phyloP scores from a whole-genome alignment of 768 basidiomycete genomes.

The Pleurotus djamor region DNA sequence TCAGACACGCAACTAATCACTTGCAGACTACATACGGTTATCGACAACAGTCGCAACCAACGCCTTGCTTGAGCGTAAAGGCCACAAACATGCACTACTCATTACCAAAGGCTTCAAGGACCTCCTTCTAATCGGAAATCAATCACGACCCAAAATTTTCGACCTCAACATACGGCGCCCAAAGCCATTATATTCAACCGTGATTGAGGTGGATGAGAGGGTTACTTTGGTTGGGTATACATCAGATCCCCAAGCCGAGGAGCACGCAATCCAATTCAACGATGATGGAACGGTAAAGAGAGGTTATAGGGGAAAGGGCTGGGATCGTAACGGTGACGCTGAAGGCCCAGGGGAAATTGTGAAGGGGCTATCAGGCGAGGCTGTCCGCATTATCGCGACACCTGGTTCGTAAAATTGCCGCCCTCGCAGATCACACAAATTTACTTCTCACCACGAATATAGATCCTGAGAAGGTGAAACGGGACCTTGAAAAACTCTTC shows the following conservation, averaged over 20 bases:
- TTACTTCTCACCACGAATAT: constrained; percentile 6
- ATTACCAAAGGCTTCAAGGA: constrained; percentile 94
- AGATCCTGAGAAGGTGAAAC: constrained; percentile 54
- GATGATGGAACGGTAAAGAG: constrained; percentile 63
- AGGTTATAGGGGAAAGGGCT: constrained; percentile 76
- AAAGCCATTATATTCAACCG: constrained; percentile 71
- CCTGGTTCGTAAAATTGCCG: constrained; percentile 43
- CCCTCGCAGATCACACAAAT: background rate
- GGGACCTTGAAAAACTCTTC: constrained; percentile 69
- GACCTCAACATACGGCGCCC: constrained; percentile 88
- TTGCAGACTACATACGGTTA: constrained; percentile 81
- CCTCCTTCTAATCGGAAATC: constrained; percentile 90
- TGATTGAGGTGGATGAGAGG: constrained; percentile 83
- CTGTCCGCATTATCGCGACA: constrained; percentile 76
- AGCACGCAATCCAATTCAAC: constrained; percentile 75
- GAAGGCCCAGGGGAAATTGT: constrained; percentile 84
- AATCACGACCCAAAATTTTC: constrained; percentile 92
- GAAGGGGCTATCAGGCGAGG: constrained; percentile 83
- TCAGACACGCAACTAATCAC: too few species aligned
- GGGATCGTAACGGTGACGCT: constrained; percentile 69
- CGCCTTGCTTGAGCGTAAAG: constrained; percentile 92
- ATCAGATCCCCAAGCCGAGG: constrained; percentile 79
- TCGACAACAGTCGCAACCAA: constrained; percentile 97
- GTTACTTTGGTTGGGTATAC: constrained; percentile 94
- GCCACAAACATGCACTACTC: constrained; percentile 85